Base-by-base conservation (phyloP, 371 early-diverging fungal genomes). In the Blakeslea trispora region DNA sequence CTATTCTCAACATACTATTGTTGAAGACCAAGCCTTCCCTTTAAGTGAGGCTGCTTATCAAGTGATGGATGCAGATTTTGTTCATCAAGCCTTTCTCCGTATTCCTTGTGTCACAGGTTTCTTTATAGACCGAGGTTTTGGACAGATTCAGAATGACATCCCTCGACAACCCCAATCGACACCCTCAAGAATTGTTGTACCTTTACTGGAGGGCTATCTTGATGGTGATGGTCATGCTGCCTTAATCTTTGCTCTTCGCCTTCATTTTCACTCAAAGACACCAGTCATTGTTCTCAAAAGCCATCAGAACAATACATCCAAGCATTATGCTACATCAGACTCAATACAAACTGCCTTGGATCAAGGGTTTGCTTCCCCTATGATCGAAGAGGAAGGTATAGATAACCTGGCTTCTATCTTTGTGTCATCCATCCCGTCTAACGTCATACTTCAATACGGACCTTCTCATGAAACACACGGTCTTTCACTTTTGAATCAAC, bases 41-140 rank as follows among this genome's bases (percentile, higher is more conserved):
- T 34, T 18, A 24, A 41, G 32, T 15, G 24, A 48, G 2, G 37
- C 9, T 37, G 3, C 14, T 14, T 62, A 53, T 24, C 57, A 39
- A 17, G 13, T 55, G 6, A n/a, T 57, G 13, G 70, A 66, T 44
- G 34, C 43, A 13, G 63, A 63, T 13, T 70, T 66, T 58, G 63
- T 54, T 3, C 42, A 40, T 8, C 47, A 49, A 6, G 66, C 64
- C 0, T 72, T 57, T 35, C 47, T 50, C 0, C 57, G 65, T 6
- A 24, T n/a, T 4, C 62, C 61, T 14, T 56, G 50, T 13, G 37
- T 58, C 0, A 53, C 63, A 9, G 89, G 75, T 15, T 74, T 90
- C 24, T 87, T 91, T 62, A 75, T 91, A 40, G 91, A 92, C 57
- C 81, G 88, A 17, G 91, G 92, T 1, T 76, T 91, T 56, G 86